Evolutionary conservation across 1,139 yeast species (phyloP), one percentile per base, ranked within the genome.

Genomic region (Zygoascus hellenicus): DNA sequence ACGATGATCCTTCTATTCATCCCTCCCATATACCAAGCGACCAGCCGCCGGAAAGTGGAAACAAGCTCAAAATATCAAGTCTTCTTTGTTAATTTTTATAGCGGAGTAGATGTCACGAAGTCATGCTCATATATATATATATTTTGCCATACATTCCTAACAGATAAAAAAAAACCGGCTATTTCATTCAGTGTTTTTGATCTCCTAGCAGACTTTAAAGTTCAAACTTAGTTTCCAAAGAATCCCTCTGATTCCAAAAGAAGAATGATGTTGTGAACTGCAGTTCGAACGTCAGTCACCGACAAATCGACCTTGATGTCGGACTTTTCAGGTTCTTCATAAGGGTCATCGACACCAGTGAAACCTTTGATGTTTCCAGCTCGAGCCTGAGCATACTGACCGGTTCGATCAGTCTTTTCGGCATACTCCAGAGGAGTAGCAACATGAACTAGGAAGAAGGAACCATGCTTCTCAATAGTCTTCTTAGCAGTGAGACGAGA

Each of bases 221-320:
- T 4, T 7, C 6, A 4, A 5, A 22, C 9, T 40, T 62, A 67
- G 52, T 63, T 64, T 3, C 74, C 74, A 52, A 79, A 85, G 70
- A 83, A 88, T 31, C 95, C 95, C 69, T 88, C 87, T 57, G 81
- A 78, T 66, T 84, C 87, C 59, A 90, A 76, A 61, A 79, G 75
- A 51, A 78, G 70, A 32, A 84, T 81, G 54, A 86, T 77, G 62
- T 82, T 80, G 62, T 78, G 84, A 48, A 89, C 85, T 46, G 85
- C 82, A 48, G 80, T 77, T 52, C 78, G 70, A 47, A 77, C 73
- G 38, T 75, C 71, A 47, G 75, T 76, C 48, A 71, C 71, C 41
- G 70, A 63, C 48, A 77, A 62, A 55, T 78, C 83, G 35, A 80
- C 71, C 39, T 71, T 68, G 53, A 81, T 66, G 54, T 78, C 81